Conservation (phyloP, 2,329 filamentous ascomycete genomes). For the Aspergillus glaucus region DNA sequence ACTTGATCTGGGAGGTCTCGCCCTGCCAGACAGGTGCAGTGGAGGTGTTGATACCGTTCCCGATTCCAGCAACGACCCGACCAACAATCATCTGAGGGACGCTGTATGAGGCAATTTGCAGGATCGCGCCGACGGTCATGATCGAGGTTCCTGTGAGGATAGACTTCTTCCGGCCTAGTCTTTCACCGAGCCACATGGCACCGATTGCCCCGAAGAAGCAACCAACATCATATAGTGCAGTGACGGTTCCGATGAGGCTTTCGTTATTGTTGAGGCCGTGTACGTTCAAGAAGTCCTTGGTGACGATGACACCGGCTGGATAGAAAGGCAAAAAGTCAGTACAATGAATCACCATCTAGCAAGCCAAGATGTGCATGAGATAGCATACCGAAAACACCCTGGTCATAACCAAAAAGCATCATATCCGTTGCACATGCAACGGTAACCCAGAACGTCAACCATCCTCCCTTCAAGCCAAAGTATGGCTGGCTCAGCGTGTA, state of each 20-base stretch:
- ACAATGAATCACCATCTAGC: background rate
- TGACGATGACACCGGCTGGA: conserved; percentile 18
- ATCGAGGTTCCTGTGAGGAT: conserved; percentile 13
- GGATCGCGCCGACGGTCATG: conserved; percentile 20
- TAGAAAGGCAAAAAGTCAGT: conserved; percentile 1
- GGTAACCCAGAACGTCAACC: conserved; percentile 17
- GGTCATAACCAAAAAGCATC: conserved; percentile 16
- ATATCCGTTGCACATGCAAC: conserved; percentile 17
- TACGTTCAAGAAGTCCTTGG: conserved; percentile 15
- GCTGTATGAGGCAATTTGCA: conserved; percentile 21
- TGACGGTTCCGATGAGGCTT: conserved; percentile 5
- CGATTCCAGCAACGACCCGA: conserved; percentile 44
- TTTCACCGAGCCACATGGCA: conserved; percentile 14
- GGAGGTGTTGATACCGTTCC: conserved; percentile 42
- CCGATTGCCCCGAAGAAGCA: conserved; percentile 21
- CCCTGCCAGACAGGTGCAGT: conserved; percentile 46
- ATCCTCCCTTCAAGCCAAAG: conserved; percentile 14
- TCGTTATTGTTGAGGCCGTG: conserved; percentile 6
- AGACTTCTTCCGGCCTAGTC: conserved; percentile 19
- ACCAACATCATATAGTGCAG: conserved; percentile 17
- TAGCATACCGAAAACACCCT: conserved; percentile 4
- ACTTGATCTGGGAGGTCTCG: conserved; percentile 41
- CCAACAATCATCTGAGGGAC: conserved; percentile 36
- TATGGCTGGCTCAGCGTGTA: conserved; percentile 4
- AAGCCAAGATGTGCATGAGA: background rate